phyloP scores from a whole-genome alignment of 495 filamentous ascomycete genomes.

The Xylaria flabelliformis region DNA sequence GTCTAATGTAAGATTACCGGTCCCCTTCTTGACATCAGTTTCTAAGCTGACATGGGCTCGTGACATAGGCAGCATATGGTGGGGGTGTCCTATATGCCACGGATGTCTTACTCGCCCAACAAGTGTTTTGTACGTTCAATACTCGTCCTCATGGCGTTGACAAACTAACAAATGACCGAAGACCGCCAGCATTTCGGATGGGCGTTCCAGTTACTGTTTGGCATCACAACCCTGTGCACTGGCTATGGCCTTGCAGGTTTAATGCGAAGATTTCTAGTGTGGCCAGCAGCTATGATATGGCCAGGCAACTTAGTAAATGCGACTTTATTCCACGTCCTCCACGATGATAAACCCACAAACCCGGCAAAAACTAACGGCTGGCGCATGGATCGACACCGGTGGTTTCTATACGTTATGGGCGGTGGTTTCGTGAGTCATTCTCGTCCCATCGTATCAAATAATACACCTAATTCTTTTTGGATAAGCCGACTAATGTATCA shows the following conservation, averaged over 20 bases:
- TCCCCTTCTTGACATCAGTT: background rate
- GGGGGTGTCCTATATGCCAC: slow-evolving; percentile 57
- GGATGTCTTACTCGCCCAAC: slow-evolving; percentile 53
- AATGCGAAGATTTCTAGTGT: slow-evolving; percentile 69
- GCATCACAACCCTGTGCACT: slow-evolving; percentile 73
- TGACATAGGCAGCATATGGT: slow-evolving; percentile 45
- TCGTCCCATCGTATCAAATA: slow-evolving; percentile 40
- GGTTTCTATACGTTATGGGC: slow-evolving; percentile 66
- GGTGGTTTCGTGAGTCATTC: slow-evolving; percentile 52
- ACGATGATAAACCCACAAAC: slow-evolving; percentile 66
- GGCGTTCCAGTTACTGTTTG: slow-evolving; percentile 70
- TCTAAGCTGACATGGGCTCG: slow-evolving; percentile 11
- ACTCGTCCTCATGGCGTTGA: background rate
- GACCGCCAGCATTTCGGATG: slow-evolving; percentile 59
- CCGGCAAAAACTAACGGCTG: slow-evolving; percentile 66
- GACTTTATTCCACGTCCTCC: slow-evolving; percentile 70
- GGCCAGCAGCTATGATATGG: slow-evolving; percentile 73
- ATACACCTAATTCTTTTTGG: slow-evolving; percentile 40
- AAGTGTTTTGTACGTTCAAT: slow-evolving; percentile 49
- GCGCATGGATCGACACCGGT: slow-evolving; percentile 67
- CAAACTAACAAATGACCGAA: slow-evolving; percentile 22
- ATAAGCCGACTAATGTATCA: slow-evolving; percentile 38
- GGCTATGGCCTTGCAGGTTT: slow-evolving; percentile 76
- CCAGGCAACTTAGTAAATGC: slow-evolving; percentile 69
- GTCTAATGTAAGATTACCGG: slow-evolving; percentile 57